Conservation (phyloP, 2,329 filamentous ascomycete species). For the Botrytis galanthina region DNA sequence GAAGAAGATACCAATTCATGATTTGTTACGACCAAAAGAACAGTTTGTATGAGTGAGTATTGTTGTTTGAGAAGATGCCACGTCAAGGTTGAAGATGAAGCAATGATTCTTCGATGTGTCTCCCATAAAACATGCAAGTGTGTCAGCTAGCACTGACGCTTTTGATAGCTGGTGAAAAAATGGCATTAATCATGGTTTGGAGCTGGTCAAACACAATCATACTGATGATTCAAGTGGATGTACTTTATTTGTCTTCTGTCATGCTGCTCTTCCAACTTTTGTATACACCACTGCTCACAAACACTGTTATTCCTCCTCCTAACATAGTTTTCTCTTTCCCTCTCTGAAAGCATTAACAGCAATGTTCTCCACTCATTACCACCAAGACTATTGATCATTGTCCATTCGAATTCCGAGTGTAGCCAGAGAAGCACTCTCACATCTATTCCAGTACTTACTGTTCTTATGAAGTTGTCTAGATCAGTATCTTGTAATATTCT, state of each 20-base stretch:
- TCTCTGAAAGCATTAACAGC: not conserved
- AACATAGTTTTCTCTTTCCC: not conserved
- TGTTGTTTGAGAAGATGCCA: not conserved
- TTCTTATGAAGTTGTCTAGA: not conserved
- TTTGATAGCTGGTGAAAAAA: not conserved
- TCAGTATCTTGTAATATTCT: not conserved
- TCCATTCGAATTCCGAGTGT: not conserved
- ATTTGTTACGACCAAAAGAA: conserved; percentile 19
- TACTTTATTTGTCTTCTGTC: not conserved
- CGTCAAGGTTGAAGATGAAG: not conserved
- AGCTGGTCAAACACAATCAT: not conserved
- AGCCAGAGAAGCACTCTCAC: not conserved
- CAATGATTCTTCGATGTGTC: not conserved
- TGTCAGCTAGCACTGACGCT: not conserved
- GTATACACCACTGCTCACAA: not conserved
- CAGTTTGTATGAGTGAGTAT: conserved; percentile 27
- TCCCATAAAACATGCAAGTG: not conserved
- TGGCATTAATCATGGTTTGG: not conserved
- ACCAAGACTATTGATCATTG: not conserved
- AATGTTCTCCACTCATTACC: not conserved
- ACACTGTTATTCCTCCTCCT: not conserved
- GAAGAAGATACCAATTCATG: conserved; percentile 10
- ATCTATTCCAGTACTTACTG: not conserved
- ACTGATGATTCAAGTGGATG: not conserved
- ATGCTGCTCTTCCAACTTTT: not conserved